Base-by-base conservation (phyloP, 345 rosid genomes). In the Eucalyptus victrix region DNA sequence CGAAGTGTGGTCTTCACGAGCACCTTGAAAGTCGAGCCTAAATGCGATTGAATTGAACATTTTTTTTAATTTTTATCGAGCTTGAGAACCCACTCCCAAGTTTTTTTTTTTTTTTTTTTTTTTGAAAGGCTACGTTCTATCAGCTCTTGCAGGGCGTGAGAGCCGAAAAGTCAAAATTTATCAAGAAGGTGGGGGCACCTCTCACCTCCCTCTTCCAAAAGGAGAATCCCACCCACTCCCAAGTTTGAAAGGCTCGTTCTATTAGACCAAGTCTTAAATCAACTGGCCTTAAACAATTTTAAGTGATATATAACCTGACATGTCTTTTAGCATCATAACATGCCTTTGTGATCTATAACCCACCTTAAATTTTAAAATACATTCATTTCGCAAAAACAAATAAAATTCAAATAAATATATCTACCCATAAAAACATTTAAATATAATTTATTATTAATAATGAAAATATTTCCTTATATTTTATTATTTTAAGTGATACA, bases 401-500 rank as follows among this genome's bases (percentile, higher is more conserved):
- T 14, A 49, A 3, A 60, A 51, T 6, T 30, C 21, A 2, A n/a
- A 7, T 5, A 32, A 7, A 16, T 16, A 67, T 32, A 67, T 67
- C 11, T 67, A 8, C 21, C 19, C 21, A 67, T 9, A 3, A 67
- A 8, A 32, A 67, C 1, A 16, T 67, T 2, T n/a, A 16, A 2
- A n/a, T n/a, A n/a, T 30, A 67, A 67, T 7, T 13, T 60, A 28
- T 60, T 58, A 60, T 60, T 4, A 4, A 7, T 30, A n/a, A 30
- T 2, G 2, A 65, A 2, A 65, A 62, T 0, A 14, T 6, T 65
- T n/a, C 16, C 17, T 1, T n/a, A 19, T 53, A 7, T n/a, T 4
- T n/a, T n/a, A 65, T 15, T 15, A 65, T 7, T 65, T 7, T 2
- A 65, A n/a, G 3, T 4, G 0, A 65, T 4, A 65, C 5, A 15